Percentiles rank a stretch among this genome's conserved stretches.
These are phyloP conservation scores for Pisolithus orientalis DNA, from an alignment of 768 basidiomycete species.

Conservation along the genomic window DNA sequence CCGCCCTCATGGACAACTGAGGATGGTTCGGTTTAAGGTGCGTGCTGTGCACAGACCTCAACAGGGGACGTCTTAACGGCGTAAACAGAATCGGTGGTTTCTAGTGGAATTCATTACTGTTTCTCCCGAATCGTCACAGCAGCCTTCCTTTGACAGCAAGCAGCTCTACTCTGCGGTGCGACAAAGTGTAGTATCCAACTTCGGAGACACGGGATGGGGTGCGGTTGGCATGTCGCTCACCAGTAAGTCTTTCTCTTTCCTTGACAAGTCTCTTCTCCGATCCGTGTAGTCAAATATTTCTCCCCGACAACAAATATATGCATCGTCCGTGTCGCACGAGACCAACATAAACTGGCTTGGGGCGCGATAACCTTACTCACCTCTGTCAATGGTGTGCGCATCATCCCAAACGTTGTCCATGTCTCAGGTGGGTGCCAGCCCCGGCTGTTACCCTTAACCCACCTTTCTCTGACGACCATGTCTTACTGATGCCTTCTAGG, in stretches of 20 bases:
- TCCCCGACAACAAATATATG: conserved; percentile 79
- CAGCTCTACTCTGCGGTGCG: conserved; percentile 64
- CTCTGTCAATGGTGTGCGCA: conserved; percentile 47
- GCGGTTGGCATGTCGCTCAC: conserved; percentile 64
- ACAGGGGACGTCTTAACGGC: too few species aligned
- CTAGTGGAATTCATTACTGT: conserved; percentile 75
- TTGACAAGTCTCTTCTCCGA: neutral
- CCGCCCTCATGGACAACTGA: neutral
- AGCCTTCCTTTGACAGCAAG: conserved; percentile 45
- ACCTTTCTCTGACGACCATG: neutral
- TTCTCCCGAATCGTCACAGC: conserved; percentile 11
- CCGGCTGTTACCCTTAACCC: neutral
- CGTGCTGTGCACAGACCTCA: neutral
- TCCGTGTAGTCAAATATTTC: conserved; percentile 71
- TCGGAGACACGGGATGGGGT: conserved; percentile 87
- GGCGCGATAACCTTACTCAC: conserved; percentile 69
- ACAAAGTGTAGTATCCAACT: conserved; percentile 63
- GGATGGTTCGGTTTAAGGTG: neutral
- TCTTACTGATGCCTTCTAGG: conserved; percentile 38
- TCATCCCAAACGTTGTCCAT: conserved; percentile 74
- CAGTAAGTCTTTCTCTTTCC: conserved; percentile 37
- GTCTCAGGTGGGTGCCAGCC: conserved; percentile 55
- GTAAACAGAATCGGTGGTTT: conserved; percentile 74
- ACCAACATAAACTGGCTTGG: conserved; percentile 77
- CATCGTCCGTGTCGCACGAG: conserved; percentile 80